phyloP scores from a whole-genome alignment of 352 stramenopile species.

The Globisporangium yorkense region DNA sequence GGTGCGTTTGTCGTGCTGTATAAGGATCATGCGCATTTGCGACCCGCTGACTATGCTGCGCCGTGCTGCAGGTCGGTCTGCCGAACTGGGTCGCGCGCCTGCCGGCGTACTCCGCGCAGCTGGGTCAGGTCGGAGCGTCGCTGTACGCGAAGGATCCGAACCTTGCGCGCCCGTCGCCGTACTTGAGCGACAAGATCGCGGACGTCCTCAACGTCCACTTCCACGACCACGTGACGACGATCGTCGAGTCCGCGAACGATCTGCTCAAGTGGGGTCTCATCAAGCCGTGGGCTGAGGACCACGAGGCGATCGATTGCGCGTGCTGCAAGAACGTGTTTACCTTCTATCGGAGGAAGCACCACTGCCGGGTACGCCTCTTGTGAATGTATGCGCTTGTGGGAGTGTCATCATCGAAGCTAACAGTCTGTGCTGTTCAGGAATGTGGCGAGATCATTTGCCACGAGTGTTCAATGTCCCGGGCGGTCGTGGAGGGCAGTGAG shows the following conservation, averaged over 20 bases:
- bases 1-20: constrained; percentile 13
- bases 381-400: background rate
- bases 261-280: constrained; percentile 83
- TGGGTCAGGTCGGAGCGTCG: constrained; percentile 78
- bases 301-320: constrained; percentile 62
- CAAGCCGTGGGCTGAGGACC: constrained; percentile 86
- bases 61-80: constrained; percentile 38
- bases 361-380: constrained; percentile 52
- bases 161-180: constrained; percentile 53
- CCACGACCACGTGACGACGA: constrained; percentile 41
- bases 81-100: constrained; percentile 80
- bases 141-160: constrained; percentile 63
- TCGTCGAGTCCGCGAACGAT: constrained; percentile 82
- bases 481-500: constrained; percentile 74
- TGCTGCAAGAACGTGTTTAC: constrained; percentile 79
- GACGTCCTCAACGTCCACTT: constrained; percentile 80
- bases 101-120: constrained; percentile 79
- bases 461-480: constrained; percentile 81
- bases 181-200: constrained; percentile 75
- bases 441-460: constrained; percentile 85
- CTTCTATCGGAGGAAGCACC: constrained; percentile 77
- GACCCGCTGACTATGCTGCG: background rate
- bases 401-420: background rate
- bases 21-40: no score
- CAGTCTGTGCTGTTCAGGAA: constrained; percentile 34